These are phyloP conservation scores for Hymenoscyphus fructigenus DNA, from an alignment of 2,329 filamentous ascomycete species.

Conservation along the genomic window DNA sequence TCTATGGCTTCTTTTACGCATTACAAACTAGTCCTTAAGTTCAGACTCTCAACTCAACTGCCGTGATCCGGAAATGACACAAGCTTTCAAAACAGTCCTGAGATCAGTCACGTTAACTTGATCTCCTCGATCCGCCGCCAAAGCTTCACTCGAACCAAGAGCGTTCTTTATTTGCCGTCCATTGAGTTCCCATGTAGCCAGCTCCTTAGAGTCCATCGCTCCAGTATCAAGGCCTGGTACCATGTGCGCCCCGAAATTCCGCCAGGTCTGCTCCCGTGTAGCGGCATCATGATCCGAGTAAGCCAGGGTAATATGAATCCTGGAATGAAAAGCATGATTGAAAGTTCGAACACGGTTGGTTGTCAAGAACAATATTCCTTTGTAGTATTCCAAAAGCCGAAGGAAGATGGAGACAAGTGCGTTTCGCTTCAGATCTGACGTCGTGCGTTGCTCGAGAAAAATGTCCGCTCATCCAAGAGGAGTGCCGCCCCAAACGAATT, in stretches of 20 bases:
- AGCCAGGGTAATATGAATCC: slow-evolving; percentile 76
- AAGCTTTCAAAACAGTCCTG: not conserved
- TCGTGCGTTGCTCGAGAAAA: slow-evolving; percentile 77
- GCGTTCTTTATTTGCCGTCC: slow-evolving; percentile 21
- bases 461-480: slow-evolving; percentile 84
- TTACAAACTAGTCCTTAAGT: too few species aligned
- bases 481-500: slow-evolving; percentile 84
- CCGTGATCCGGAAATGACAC: not conserved
- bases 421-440: slow-evolving; percentile 81
- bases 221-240: not conserved
- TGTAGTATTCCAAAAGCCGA: slow-evolving; percentile 84
- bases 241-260: slow-evolving; percentile 31
- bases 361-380: slow-evolving; percentile 85
- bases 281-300: slow-evolving; percentile 18
- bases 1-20: too few species aligned
- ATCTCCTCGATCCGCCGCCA: not conserved
- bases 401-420: slow-evolving; percentile 85
- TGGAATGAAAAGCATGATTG: slow-evolving; percentile 84
- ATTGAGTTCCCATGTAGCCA: slow-evolving; percentile 14
- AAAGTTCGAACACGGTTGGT: slow-evolving; percentile 87
- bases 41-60: too few species aligned
- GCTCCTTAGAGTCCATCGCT: not conserved
- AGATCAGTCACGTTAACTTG: slow-evolving; percentile 1
- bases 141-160: not conserved
- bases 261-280: slow-evolving; percentile 16